Base-by-base conservation (phyloP, 2,329 filamentous ascomycete species). In the Onygenales sp. region DNA sequence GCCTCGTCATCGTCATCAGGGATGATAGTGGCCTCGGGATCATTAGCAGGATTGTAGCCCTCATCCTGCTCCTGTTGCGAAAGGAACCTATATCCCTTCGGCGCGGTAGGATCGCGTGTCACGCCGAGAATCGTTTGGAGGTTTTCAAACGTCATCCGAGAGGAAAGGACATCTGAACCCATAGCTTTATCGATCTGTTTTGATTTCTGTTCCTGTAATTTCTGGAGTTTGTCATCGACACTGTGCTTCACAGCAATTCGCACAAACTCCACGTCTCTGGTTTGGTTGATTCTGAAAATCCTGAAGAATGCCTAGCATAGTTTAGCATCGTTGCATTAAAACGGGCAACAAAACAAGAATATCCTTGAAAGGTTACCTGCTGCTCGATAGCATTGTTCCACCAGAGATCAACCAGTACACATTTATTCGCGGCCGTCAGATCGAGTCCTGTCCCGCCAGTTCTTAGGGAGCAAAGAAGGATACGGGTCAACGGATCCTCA, bases 221-320 rank as follows among this genome's bases (percentile, higher is more conserved):
- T 46, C 0, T 76, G 63, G 3, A 89, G 71, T 0, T 75, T 69
- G 8, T 77, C 70, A 55, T 90, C 85, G 5, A 87, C 78, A 0
- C 76, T 79, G 4, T 78, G 71, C 1, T 71, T 66, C 0, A 83
- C 72, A 0, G 82, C 66, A 36, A 89, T 72, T 0, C 82, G 75
- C 0, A 80, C 75, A 54, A 86, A 76, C 9, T 80, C 70, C 0
- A 84, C 83, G 36, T 80, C 70, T 43, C 83, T 78, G 0, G 62
- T 57, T 57, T 92, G 87, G 0, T 85, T 85, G 2, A 84, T 81
- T 5, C 86, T 76, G 59, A 78, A 79, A 0, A 88, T 78, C 0
- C 86, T 78, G 1, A 75, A 78, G 61, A 80, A 81, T 1, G 75
- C 75, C 64, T 32, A 27, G 54, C 33, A n/a, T 27, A 27, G 21